Evolutionary conservation across 331 rosid genomes (phyloP).

Genomic region (Quercus tomentella): DNA sequence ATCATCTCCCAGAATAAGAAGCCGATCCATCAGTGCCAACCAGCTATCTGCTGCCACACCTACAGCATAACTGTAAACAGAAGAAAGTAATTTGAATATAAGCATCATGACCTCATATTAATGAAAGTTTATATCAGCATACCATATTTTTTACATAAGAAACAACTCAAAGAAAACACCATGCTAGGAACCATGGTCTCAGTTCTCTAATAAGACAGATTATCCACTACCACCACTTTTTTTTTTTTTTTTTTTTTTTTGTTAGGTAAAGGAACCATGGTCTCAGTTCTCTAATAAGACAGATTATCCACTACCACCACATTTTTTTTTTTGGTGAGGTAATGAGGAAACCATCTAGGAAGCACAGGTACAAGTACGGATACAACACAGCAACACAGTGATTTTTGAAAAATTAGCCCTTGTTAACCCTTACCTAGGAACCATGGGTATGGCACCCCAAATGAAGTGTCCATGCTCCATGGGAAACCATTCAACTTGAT

Average conservation of each 20-base stretch:
- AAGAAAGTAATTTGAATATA: not conserved
- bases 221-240: not conserved
- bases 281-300: not conserved
- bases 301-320: not conserved
- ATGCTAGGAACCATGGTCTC: not conserved
- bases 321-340: not conserved
- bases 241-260: not conserved
- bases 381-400: no score
- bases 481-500: not conserved
- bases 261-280: not conserved
- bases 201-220: not conserved
- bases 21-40: slow-evolving; percentile 64
- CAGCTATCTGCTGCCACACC: slow-evolving; percentile 65
- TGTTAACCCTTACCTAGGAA: no score
- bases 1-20: slow-evolving; percentile 34
- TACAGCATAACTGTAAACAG: slow-evolving; percentile 37
- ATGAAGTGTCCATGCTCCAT: no score
- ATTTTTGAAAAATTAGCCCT: no score
- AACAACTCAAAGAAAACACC: not conserved
- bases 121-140: not conserved
- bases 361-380: no score
- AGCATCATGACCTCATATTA: slow-evolving; percentile 1
- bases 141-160: not conserved
- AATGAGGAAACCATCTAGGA: not conserved
- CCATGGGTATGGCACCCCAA: no score